These are phyloP conservation scores for Pseudonitzschia multistriata DNA, from an alignment of 108 stramenopile genomes.

Conservation along the genomic window DNA sequence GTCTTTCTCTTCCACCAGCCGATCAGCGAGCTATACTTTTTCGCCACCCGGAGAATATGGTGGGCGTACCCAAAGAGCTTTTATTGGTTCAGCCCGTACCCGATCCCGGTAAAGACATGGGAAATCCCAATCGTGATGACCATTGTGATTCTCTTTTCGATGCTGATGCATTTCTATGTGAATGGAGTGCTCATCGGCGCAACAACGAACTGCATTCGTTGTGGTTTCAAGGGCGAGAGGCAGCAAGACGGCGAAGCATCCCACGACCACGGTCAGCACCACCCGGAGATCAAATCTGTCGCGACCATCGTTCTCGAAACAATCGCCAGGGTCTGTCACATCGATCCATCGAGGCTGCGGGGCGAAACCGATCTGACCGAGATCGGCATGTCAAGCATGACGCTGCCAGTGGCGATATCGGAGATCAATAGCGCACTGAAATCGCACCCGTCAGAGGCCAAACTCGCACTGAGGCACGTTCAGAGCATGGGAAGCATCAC, in stretches of 20 bases:
- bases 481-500: not conserved
- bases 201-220: not conserved
- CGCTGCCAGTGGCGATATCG: not conserved
- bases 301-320: not conserved
- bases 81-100: constrained; percentile 19
- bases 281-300: not conserved
- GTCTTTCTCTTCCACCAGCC: constrained; percentile 22
- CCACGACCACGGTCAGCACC: not conserved
- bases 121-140: not conserved
- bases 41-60: constrained; percentile 14
- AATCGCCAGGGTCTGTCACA: not conserved
- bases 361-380: not conserved
- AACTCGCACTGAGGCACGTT: not conserved
- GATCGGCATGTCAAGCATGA: not conserved
- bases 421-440: not conserved
- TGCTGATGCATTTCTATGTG: constrained; percentile 2
- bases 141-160: not conserved
- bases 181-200: not conserved
- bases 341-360: not conserved
- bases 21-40: constrained; percentile 11
- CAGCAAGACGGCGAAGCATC: too few species aligned
- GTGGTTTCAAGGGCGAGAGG: not conserved
- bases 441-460: not conserved
- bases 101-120: not conserved
- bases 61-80: constrained; percentile 13